A percentile compares a stretch with the other conserved stretches of the same genome.
These are phyloP conservation scores for Candida vaughaniae DNA, from an alignment of 805 yeast genomes.

Conservation along the genomic window DNA sequence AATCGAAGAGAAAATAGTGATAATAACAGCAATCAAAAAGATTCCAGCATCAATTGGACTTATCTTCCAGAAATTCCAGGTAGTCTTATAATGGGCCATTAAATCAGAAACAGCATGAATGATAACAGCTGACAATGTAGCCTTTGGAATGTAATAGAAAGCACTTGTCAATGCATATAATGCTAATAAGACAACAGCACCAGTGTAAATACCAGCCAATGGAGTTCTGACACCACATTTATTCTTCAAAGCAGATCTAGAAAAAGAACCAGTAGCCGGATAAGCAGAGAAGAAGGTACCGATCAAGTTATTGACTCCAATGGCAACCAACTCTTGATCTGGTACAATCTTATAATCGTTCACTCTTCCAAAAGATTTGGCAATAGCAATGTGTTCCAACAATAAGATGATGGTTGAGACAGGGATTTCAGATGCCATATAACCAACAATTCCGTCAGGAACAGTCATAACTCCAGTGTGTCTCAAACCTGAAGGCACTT, in stretches of 20 bases:
- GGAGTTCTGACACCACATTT: slow-evolving; percentile 97
- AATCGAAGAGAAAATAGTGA: slow-evolving; percentile 75
- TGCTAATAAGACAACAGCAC: slow-evolving; percentile 83
- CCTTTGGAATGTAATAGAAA: slow-evolving; percentile 88
- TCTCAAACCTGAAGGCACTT: slow-evolving; percentile 78
- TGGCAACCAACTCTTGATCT: slow-evolving; percentile 91
- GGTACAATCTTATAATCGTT: slow-evolving; percentile 90
- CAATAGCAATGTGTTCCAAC: slow-evolving; percentile 88
- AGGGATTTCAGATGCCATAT: slow-evolving; percentile 76
- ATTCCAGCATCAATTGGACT: slow-evolving; percentile 74
- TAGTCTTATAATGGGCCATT: slow-evolving; percentile 64
- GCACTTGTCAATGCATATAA: slow-evolving; percentile 80
- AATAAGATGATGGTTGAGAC: slow-evolving; percentile 80
- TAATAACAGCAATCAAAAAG: slow-evolving; percentile 67
- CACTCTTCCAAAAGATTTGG: slow-evolving; percentile 90
- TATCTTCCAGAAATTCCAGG: slow-evolving; percentile 68
- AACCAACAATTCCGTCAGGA: slow-evolving; percentile 56
- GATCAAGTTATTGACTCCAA: slow-evolving; percentile 85
- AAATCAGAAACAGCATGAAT: slow-evolving; percentile 92
- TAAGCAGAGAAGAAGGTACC: slow-evolving; percentile 93
- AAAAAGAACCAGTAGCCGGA: slow-evolving; percentile 95
- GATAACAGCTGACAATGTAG: slow-evolving; percentile 81
- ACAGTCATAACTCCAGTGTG: slow-evolving; percentile 72
- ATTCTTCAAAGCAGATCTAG: slow-evolving; percentile 90
- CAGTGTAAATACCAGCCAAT: slow-evolving; percentile 86